Percentiles rank a stretch among this genome's conserved stretches.
These are phyloP conservation scores for Syzygium oleosum DNA, from an alignment of 345 rosid genomes.

Conservation along the genomic window DNA sequence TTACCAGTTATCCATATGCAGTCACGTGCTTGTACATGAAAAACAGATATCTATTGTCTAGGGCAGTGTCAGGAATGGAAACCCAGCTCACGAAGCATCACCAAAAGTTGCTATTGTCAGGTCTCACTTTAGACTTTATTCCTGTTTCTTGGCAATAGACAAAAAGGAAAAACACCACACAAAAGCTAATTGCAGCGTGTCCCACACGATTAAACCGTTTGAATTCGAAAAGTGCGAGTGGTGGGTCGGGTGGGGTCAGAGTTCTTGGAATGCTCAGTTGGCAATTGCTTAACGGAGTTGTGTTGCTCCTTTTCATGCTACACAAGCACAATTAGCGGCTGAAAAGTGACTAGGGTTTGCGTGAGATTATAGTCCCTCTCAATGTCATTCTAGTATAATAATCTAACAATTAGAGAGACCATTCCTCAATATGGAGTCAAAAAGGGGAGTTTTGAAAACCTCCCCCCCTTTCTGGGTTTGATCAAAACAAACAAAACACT, in stretches of 20 bases:
- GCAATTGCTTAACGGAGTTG: neutral
- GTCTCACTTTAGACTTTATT: neutral
- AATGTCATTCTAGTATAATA: neutral
- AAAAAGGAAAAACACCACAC: neutral
- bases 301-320: neutral
- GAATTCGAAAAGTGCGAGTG: neutral
- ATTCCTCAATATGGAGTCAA: neutral
- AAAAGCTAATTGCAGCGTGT: neutral
- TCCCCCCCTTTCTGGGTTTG: too few relatives aligned
- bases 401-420: neutral
- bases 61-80: neutral
- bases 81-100: neutral
- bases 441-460: neutral
- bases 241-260: neutral
- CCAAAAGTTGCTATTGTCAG: neutral
- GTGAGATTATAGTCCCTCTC: neutral
- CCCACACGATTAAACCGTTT: neutral
- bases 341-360: neutral
- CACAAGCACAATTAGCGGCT: neutral
- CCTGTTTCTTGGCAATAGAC: neutral
- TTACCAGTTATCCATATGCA: neutral
- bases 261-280: neutral
- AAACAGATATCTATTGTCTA: neutral
- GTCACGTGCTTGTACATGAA: neutral
- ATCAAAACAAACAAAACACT: too few relatives aligned